Evolutionary conservation across 177 flowering plant genomes (phyloP).

Genomic region (Tripterygium wilfordii): DNA sequence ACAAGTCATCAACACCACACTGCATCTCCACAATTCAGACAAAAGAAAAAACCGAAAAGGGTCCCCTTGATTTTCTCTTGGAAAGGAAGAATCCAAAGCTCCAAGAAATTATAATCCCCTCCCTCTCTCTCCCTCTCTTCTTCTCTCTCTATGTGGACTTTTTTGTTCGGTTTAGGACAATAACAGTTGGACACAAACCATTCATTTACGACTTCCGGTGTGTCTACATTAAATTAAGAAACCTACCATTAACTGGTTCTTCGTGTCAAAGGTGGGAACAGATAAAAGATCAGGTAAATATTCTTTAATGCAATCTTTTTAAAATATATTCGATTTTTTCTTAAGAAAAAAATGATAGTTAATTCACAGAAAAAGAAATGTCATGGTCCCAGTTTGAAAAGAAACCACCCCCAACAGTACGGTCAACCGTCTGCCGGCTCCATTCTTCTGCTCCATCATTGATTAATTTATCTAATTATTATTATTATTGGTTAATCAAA

Average conservation of each 20-base stretch:
- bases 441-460: too few species aligned
- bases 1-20: slow-evolving; percentile 27
- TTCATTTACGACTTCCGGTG: neutral
- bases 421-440: too few species aligned
- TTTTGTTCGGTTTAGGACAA: neutral
- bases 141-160: neutral
- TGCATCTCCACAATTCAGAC: slow-evolving; percentile 14
- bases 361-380: slow-evolving; percentile 5
- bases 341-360: too few species aligned
- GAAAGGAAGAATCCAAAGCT: slow-evolving; percentile 46
- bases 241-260: slow-evolving; percentile 1
- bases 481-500: too few species aligned
- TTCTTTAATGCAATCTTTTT: neutral
- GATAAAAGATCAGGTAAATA: neutral
- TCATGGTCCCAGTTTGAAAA: slow-evolving; percentile 15
- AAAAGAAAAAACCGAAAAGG: neutral
- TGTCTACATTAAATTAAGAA: slow-evolving; percentile 14
- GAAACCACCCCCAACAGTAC: too few species aligned
- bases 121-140: neutral
- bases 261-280: slow-evolving; percentile 12
- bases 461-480: too few species aligned
- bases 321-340: too few species aligned
- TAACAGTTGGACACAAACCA: neutral
- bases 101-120: neutral
- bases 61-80: slow-evolving; percentile 9